Evolutionary conservation across 805 yeast species (phyloP), one percentile per base, ranked within the genome.

Genomic region (Maudiozyma bulderi): DNA sequence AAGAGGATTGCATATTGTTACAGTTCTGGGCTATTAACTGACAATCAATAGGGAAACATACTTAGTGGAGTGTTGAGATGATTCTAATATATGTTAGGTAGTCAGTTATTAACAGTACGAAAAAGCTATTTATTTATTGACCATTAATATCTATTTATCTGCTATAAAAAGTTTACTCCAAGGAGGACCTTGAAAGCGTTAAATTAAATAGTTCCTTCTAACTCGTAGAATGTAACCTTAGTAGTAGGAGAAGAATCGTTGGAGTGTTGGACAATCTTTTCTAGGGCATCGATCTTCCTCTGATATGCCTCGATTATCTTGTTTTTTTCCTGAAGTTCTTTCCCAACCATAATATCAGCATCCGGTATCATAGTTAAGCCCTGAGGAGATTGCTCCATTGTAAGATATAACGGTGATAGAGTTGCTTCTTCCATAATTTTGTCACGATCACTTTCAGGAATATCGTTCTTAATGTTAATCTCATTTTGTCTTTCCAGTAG

Each of bases 401-500:
- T 11, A 20, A 39, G 13, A 6, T 11, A 39, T 6, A 20, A 13
- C 8, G 42, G 42, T 2, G 42, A 39, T 5, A n/a, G 9, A n/a
- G 14, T n/a, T 10, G 13, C 11, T 14, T 30, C 44, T 13, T 7
- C 11, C 5, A 28, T 30, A 3, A 28, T 5, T 7, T 33, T 44
- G 10, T 9, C 34, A 10, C 8, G 8, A 11, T 29, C 32, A 13
- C 40, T 34, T 15, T 31, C 31, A 9, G 8, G 8, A 9, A 32
- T 13, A 31, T 14, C 48, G 9, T 37, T 20, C 5, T n/a, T 43
- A 8, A 38, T 28, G 15, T 11, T 10, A n/a, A 40, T 45, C n/a
- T 49, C 47, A 20, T 31, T 45, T 29, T 57, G 47, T 68, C 56
- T 73, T 72, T 52, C 78, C 71, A 43, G 71, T 59, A 84, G 73